These are phyloP conservation scores for Tuber brumale DNA, from an alignment of 495 filamentous ascomycete genomes.

Conservation along the genomic window DNA sequence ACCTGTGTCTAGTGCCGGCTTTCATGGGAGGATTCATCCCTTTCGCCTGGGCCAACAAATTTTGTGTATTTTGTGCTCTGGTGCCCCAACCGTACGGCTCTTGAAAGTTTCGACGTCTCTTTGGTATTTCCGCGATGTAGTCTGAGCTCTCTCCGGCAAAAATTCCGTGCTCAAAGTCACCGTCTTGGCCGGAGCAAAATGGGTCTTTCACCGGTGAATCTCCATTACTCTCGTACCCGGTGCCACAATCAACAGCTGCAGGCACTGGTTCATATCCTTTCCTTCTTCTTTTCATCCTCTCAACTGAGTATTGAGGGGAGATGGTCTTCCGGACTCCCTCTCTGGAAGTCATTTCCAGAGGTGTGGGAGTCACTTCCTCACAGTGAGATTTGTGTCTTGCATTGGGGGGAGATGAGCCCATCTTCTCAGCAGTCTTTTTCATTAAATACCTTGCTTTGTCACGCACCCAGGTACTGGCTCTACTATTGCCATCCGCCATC, in stretches of 20 bases:
- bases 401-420: conserved; percentile 8
- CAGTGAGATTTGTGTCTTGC: conserved; percentile 7
- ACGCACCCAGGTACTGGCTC: conserved; percentile 11
- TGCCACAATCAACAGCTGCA: neutral
- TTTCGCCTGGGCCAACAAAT: conserved; percentile 11
- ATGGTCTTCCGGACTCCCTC: neutral
- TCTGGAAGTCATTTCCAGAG: neutral
- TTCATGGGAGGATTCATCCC: neutral
- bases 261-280: neutral
- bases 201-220: conserved; percentile 18
- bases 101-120: neutral
- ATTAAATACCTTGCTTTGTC: conserved; percentile 14
- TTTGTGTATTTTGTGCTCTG: conserved; percentile 10
- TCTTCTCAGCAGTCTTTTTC: conserved; percentile 13
- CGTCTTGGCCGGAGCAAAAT: conserved; percentile 5
- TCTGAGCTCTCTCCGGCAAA: neutral
- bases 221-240: neutral
- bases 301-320: neutral
- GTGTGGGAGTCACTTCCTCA: neutral
- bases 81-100: conserved; percentile 1
- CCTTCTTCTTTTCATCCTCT: neutral
- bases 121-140: neutral
- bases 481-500: conserved; percentile 6
- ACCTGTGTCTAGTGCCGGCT: neutral
- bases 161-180: neutral